Evolutionary conservation across 2,329 filamentous ascomycete species (phyloP).

Genomic region (Graphilbum ipis-grandicollis): DNA sequence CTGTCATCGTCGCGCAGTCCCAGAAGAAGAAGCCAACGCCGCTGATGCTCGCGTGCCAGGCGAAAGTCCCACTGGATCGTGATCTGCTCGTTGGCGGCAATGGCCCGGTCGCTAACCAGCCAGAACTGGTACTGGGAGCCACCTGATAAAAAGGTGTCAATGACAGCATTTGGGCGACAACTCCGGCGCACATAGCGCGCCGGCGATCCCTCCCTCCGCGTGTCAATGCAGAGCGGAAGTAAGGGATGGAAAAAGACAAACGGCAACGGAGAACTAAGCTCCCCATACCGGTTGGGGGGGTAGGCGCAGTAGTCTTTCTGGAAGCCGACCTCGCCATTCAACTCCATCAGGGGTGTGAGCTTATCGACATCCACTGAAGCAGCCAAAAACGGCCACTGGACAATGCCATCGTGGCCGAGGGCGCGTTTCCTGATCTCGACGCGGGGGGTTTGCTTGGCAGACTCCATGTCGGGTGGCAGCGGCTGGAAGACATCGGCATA

Average conservation of each 20-base stretch:
- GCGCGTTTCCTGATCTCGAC: constrained; percentile 34
- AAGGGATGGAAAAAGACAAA: constrained; percentile 80
- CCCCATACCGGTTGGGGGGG: constrained; percentile 48
- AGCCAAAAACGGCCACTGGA: constrained; percentile 54
- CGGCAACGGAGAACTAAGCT: constrained; percentile 46
- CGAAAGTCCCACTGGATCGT: constrained; percentile 53
- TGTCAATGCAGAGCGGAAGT: constrained; percentile 85
- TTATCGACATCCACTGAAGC: constrained; percentile 34
- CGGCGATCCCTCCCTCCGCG: constrained; percentile 67
- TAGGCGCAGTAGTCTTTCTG: constrained; percentile 56
- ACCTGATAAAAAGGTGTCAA: constrained; percentile 73
- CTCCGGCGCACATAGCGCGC: constrained; percentile 85
- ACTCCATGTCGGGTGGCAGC: constrained; percentile 24
- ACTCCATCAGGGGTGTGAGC: constrained; percentile 44
- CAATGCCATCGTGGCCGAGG: constrained; percentile 30
- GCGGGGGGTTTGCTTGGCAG: constrained; percentile 23
- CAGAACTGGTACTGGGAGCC: constrained; percentile 79
- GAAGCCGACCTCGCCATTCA: constrained; percentile 62
- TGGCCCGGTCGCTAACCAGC: constrained; percentile 67
- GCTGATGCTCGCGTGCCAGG: constrained; percentile 35
- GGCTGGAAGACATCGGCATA: constrained; percentile 51
- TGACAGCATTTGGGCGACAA: constrained; percentile 72
- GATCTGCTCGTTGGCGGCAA: constrained; percentile 45
- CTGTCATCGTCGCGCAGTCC: constrained; percentile 44
- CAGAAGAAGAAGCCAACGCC: constrained; percentile 39